Conservation (phyloP, 768 basidiomycete genomes). For the Boletus eberwhitei region DNA sequence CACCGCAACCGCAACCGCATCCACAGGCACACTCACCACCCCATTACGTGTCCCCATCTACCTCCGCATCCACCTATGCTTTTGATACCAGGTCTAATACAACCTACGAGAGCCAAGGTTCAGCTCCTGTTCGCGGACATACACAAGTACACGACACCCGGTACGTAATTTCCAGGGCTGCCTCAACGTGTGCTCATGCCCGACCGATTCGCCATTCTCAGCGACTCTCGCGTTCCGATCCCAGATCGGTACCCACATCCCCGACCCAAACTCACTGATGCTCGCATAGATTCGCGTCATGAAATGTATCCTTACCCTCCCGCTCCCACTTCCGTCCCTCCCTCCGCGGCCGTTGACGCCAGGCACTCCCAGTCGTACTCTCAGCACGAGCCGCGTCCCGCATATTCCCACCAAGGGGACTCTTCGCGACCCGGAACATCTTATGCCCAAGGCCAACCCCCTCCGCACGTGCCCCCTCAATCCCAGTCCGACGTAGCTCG, state of each 20-base stretch:
- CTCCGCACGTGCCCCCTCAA: conserved; percentile 7
- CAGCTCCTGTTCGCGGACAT: conserved; percentile 18
- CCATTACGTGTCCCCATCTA: conserved; percentile 23
- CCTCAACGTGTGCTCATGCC: not conserved
- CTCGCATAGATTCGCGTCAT: conserved; percentile 26
- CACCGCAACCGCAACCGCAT: conserved; percentile 11
- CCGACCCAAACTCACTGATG: conserved; percentile 19
- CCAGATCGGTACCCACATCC: conserved; percentile 19
- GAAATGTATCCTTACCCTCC: conserved; percentile 21
- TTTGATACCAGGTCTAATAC: conserved; percentile 20
- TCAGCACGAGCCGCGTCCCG: conserved; percentile 21
- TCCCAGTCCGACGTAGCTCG: conserved; percentile 18
- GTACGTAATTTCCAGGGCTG: conserved; percentile 15
- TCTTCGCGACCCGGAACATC: conserved; percentile 20
- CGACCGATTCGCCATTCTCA: conserved; percentile 15
- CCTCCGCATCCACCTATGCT: conserved; percentile 17
- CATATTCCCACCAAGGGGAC: conserved; percentile 20
- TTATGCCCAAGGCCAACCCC: conserved; percentile 16
- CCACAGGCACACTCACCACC: conserved; percentile 16
- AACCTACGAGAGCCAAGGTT: conserved; percentile 17
- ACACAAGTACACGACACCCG: conserved; percentile 20
- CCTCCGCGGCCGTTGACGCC: conserved; percentile 15
- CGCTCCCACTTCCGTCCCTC: conserved; percentile 12
- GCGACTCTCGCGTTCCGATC: conserved; percentile 21
- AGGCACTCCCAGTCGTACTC: conserved; percentile 21